Conservation (phyloP, 2,329 filamentous ascomycete species). For the Chaetomium strumarium region DNA sequence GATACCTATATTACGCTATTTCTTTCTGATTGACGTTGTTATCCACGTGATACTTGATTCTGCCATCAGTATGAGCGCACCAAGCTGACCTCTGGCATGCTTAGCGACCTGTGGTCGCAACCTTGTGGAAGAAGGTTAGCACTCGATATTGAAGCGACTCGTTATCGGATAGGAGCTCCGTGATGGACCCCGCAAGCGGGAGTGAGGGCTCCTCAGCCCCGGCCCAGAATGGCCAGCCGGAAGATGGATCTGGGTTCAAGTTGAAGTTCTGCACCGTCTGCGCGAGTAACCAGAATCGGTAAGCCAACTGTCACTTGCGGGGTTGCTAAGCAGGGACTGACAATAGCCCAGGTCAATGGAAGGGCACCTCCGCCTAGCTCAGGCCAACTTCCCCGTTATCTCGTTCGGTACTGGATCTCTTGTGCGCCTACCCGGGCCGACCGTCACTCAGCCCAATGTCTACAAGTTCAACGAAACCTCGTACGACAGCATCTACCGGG, state of each 20-base stretch:
- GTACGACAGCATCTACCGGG: slow-evolving; percentile 90
- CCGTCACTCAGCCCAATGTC: slow-evolving; percentile 89
- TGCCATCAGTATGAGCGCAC: neutral
- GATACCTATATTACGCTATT: slow-evolving; percentile 42
- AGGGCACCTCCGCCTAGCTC: slow-evolving; percentile 87
- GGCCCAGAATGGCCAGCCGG: slow-evolving; percentile 40
- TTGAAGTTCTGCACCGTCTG: slow-evolving; percentile 98
- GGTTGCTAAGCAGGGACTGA: slow-evolving; percentile 18
- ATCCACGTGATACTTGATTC: neutral
- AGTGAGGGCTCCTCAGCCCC: slow-evolving; percentile 26
- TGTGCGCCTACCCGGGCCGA: slow-evolving; percentile 86
- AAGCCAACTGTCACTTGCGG: slow-evolving; percentile 27
- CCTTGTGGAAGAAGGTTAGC: neutral
- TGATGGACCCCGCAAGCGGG: slow-evolving; percentile 41
- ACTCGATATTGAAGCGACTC: neutral
- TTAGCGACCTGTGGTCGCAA: slow-evolving; percentile 1
- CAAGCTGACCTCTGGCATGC: slow-evolving; percentile 13
- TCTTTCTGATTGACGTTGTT: slow-evolving; percentile 17
- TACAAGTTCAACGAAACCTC: slow-evolving; percentile 98
- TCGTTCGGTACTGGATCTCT: slow-evolving; percentile 95
- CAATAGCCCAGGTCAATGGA: slow-evolving; percentile 72
- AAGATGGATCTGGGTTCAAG: slow-evolving; percentile 63
- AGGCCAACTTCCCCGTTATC: slow-evolving; percentile 87
- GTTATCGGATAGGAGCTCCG: neutral
- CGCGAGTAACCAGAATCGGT: slow-evolving; percentile 96